phyloP scores from a whole-genome alignment of 768 basidiomycete species.

The Ephemerocybe angulata region DNA sequence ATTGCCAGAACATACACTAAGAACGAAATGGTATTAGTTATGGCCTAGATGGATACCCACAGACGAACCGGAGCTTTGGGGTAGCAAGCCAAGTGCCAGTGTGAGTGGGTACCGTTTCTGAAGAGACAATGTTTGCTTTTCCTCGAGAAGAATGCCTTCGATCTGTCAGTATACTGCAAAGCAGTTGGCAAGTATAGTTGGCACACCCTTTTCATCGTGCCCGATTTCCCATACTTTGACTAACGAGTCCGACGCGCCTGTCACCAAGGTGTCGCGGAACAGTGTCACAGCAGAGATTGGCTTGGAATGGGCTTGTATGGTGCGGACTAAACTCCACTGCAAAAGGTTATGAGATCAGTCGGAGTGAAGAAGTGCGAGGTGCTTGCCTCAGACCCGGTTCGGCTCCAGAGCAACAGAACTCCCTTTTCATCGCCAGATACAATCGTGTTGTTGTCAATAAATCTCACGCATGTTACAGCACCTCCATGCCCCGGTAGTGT shows the following conservation, averaged over 20 bases:
- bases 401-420: slow-evolving; percentile 58
- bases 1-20: slow-evolving; percentile 72
- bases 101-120: slow-evolving; percentile 74
- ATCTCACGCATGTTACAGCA: slow-evolving; percentile 73
- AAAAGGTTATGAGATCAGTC: slow-evolving; percentile 15
- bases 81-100: slow-evolving; percentile 60
- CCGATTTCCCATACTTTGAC: slow-evolving; percentile 70
- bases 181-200: background rate
- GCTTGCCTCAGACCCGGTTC: slow-evolving; percentile 38
- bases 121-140: slow-evolving; percentile 59
- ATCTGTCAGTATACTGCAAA: slow-evolving; percentile 5
- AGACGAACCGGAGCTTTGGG: slow-evolving; percentile 41
- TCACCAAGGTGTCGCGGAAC: slow-evolving; percentile 50
- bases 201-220: slow-evolving; percentile 28
- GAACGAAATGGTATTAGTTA: background rate
- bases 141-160: slow-evolving; percentile 32
- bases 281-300: slow-evolving; percentile 68
- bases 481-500: slow-evolving; percentile 78
- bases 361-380: slow-evolving; percentile 19
- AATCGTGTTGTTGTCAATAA: slow-evolving; percentile 49
- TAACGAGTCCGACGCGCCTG: slow-evolving; percentile 78
- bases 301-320: slow-evolving; percentile 58
- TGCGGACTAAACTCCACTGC: slow-evolving; percentile 55
- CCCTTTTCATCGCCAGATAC: slow-evolving; percentile 79
- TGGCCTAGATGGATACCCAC: background rate